A percentile compares a stretch with the other conserved stretches of the same genome.
These are phyloP conservation scores for Fagus sylvatica DNA, from an alignment of 306 rosid genomes.

Conservation along the genomic window DNA sequence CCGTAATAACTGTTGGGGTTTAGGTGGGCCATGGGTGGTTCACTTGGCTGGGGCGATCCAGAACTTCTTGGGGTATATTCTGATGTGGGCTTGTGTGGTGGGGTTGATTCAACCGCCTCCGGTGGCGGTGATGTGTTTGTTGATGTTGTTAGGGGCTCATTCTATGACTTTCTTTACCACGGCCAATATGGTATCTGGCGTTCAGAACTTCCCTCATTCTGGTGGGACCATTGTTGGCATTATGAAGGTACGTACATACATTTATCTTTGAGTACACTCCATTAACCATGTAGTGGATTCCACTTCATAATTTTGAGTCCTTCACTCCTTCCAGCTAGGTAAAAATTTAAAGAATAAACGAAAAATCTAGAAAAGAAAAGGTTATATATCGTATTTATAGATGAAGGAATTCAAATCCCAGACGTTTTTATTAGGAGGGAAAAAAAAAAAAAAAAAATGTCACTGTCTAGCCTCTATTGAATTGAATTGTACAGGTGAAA, in stretches of 20 bases:
- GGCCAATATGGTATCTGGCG: constrained; percentile 63
- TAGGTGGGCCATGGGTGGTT: constrained; percentile 72
- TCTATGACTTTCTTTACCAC: constrained; percentile 76
- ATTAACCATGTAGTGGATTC: too few relatives aligned
- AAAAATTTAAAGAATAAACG: too few relatives aligned
- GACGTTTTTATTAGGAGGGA: too few relatives aligned
- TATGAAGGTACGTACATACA: constrained; percentile 85
- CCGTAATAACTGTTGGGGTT: not conserved
- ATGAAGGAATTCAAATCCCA: too few relatives aligned
- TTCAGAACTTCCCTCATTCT: constrained; percentile 58
- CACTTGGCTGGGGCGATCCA: constrained; percentile 59
- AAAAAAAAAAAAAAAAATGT: too few relatives aligned
- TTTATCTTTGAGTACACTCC: not conserved
- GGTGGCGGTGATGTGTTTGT: constrained; percentile 65
- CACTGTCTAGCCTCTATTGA: too few relatives aligned
- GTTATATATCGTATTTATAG: too few relatives aligned
- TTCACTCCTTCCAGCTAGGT: too few relatives aligned
- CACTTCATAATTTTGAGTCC: too few relatives aligned
- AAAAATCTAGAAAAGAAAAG: too few relatives aligned
- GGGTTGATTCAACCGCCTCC: constrained; percentile 64
- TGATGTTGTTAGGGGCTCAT: constrained; percentile 47
- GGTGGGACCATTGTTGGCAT: constrained; percentile 84
- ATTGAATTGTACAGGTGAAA: too few relatives aligned
- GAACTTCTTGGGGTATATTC: constrained; percentile 60
- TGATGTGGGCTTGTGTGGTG: constrained; percentile 76